phyloP scores from a whole-genome alignment of 1,139 yeast species.

The Petasospora rhodanensis region DNA sequence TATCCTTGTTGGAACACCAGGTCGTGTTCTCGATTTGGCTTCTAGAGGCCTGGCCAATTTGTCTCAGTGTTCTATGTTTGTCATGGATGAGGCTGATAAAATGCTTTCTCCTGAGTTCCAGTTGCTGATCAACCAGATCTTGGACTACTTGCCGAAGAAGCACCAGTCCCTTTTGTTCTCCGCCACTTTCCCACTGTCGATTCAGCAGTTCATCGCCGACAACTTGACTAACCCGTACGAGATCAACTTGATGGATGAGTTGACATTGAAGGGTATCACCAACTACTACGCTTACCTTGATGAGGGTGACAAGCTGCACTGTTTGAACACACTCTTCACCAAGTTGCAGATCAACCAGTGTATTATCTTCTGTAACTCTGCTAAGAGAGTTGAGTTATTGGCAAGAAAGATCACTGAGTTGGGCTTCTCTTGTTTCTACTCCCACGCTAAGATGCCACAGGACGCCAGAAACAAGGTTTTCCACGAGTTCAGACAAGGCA shows the following conservation, averaged over 20 bases:
- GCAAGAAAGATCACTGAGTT: slow-evolving; percentile 95
- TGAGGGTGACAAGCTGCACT: slow-evolving; percentile 92
- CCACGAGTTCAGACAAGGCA: slow-evolving; percentile 98
- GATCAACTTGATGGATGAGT: slow-evolving; percentile 95
- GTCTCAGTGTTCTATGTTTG: slow-evolving; percentile 80
- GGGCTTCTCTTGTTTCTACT: slow-evolving; percentile 94
- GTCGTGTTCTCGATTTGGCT: slow-evolving; percentile 93
- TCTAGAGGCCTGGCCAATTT: slow-evolving; percentile 84
- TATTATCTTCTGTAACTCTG: slow-evolving; percentile 93
- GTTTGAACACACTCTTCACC: slow-evolving; percentile 90
- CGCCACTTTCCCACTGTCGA: slow-evolving; percentile 95
- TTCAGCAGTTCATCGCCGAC: slow-evolving; percentile 86
- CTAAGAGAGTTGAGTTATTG: slow-evolving; percentile 89
- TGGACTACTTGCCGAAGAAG: slow-evolving; percentile 69
- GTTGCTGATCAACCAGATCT: slow-evolving; percentile 80
- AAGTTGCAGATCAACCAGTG: slow-evolving; percentile 94
- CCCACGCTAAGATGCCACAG: slow-evolving; percentile 98
- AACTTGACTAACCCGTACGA: slow-evolving; percentile 86
- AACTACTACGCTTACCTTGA: slow-evolving; percentile 98
- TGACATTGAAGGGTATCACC: slow-evolving; percentile 92
- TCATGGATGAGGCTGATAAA: slow-evolving; percentile 99
- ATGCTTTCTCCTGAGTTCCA: slow-evolving; percentile 91
- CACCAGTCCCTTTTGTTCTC: slow-evolving; percentile 88
- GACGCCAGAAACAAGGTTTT: slow-evolving; percentile 95
- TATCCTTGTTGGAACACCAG: slow-evolving; percentile 91